These are phyloP conservation scores for Lumnitzera racemosa DNA, from an alignment of 345 rosid genomes.

Conservation along the genomic window DNA sequence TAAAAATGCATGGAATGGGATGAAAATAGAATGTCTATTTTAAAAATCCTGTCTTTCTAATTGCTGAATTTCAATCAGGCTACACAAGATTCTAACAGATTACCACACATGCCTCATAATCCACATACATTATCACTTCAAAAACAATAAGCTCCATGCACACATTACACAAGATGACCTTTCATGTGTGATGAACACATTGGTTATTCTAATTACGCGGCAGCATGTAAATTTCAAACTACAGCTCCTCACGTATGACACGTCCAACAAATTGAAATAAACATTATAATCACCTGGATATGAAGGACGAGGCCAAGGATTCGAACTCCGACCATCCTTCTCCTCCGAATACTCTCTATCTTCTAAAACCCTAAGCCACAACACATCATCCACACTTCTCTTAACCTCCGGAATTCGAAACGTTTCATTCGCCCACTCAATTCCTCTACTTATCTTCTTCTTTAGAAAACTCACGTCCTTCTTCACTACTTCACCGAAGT, in stretches of 20 bases:
- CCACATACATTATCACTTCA: no score
- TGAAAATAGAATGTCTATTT: no score
- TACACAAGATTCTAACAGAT: no score
- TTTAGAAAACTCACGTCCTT: conserved; percentile 56
- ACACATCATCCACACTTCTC: conserved; percentile 46
- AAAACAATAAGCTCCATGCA: no score
- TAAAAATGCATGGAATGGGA: no score
- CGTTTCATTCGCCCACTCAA: conserved; percentile 63
- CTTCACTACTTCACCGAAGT: conserved; percentile 50
- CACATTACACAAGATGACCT: no score
- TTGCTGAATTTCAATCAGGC: no score
- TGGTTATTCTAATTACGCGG: no score
- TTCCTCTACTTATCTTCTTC: conserved; percentile 45
- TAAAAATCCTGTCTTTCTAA: no score
- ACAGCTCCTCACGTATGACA: neutral
- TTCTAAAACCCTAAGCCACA: conserved; percentile 80
- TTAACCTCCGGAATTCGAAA: conserved; percentile 56
- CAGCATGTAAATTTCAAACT: neutral
- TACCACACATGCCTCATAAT: no score
- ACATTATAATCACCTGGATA: conserved; percentile 51
- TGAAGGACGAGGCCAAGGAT: conserved; percentile 59
- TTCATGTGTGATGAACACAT: no score
- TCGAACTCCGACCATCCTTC: conserved; percentile 11
- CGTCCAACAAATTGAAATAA: neutral
- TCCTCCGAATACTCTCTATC: conserved; percentile 33